Evolutionary conservation across 495 filamentous ascomycete genomes (phyloP), one percentile per base, ranked within the genome.

Genomic region (Pyronema omphalodes): DNA sequence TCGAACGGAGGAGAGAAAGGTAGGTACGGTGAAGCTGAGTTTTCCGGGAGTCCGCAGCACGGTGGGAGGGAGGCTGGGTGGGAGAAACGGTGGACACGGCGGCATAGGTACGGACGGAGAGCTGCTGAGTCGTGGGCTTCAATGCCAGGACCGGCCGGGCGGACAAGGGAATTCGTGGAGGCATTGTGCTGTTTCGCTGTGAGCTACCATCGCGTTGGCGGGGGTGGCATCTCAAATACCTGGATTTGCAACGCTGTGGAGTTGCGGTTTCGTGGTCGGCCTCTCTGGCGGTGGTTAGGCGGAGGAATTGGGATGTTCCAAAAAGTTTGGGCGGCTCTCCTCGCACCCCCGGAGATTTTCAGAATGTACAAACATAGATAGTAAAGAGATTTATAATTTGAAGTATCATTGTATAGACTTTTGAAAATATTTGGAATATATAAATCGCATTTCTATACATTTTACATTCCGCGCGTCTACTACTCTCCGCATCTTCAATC

Each of bases 11-110:
- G 56, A 95, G 74, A 7, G 93, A 93, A 55, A 88, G 89, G 71
- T 98, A 98, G 67, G 83, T 77, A 47, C 91, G 81, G 58, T 93
- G 82, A 44, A 98, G 81, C 67, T 96, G 89, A n/a, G 89, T 81
- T 71, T 95, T 93, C 57, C 91, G 84, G 64, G 80, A 77, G 59
- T 93, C 82, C 39, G 89, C 77, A 34, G 80, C 82, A 60, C 86
- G 82, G 67, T 91, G 80, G 35, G 86, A 95, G 8, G 88, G 88
- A 1, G 88, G 88, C 68, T 93, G 88, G 0, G 79, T 84, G 6
- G 77, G 73, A 29, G 85, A 81, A 40, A 55, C 35, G 36, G 53
- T 50, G 7, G 37, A 14, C 7, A 46, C 29, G 43, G 33, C 50
- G 23, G 56, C 56, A 41, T 53, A 43, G 0, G 46, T 52, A 12